Evolutionary conservation across 805 yeast species (phyloP).

Genomic region (Myxozyma vanderwaltii): DNA sequence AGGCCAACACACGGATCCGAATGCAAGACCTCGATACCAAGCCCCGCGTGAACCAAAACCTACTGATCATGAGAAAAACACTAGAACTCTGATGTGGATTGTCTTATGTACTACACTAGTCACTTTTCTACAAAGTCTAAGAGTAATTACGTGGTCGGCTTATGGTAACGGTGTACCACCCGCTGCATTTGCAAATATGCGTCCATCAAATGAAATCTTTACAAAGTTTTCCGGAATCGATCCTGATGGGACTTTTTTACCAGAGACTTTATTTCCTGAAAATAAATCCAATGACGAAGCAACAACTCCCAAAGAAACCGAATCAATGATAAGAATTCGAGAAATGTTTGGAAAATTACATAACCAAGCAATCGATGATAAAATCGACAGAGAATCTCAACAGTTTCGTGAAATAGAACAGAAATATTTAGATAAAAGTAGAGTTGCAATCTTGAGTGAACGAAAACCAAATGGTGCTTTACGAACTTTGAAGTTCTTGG

Average conservation of each 20-base stretch:
- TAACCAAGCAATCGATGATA: background rate
- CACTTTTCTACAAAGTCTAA: conserved; percentile 24
- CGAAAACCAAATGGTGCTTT: background rate
- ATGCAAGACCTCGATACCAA: background rate
- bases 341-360: conserved; percentile 3
- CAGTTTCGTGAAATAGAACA: conserved; percentile 2
- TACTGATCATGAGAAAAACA: conserved; percentile 27
- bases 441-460: background rate
- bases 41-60: conserved; percentile 18
- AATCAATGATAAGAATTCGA: background rate
- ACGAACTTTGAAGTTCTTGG: background rate
- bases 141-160: conserved; percentile 24
- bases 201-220: conserved; percentile 4
- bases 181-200: conserved; percentile 1
- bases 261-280: conserved; percentile 3
- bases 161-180: conserved; percentile 15
- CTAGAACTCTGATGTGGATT: conserved; percentile 27
- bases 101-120: conserved; percentile 10
- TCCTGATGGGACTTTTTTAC: conserved; percentile 17
- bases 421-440: conserved; percentile 1
- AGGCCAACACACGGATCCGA: conserved; percentile 9
- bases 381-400: conserved; percentile 4
- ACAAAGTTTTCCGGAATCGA: conserved; percentile 9
- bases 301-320: background rate
- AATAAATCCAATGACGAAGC: background rate